A percentile compares a stretch with the other conserved stretches of the same genome.
phyloP scores from a whole-genome alignment of 1,139 yeast species.

The Kodamaea arcana region DNA sequence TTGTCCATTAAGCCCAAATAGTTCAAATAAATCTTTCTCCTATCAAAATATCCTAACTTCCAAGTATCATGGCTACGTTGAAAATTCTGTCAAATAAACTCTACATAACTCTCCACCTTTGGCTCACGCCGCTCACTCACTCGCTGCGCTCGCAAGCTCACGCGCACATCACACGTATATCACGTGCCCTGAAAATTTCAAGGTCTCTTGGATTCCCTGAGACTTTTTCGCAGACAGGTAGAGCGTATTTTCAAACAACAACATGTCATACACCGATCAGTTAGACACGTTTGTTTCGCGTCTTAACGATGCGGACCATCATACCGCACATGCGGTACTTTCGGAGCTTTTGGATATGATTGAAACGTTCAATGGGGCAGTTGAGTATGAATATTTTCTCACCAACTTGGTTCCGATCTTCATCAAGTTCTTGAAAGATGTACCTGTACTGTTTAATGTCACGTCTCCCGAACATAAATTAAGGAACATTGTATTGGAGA shows the following conservation, averaged over 20 bases:
- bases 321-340: constrained; percentile 59
- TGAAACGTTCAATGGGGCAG: constrained; percentile 75
- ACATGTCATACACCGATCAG: constrained; percentile 37
- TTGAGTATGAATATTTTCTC: constrained; percentile 72
- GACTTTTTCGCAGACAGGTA: neutral
- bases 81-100: no score
- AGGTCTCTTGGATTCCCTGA: constrained; percentile 13
- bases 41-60: no score
- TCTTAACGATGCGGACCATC: constrained; percentile 55
- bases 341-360: constrained; percentile 83
- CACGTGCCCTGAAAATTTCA: constrained; percentile 8
- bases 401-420: constrained; percentile 60
- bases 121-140: no score
- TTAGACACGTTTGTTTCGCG: constrained; percentile 60
- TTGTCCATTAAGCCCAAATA: no score
- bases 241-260: neutral
- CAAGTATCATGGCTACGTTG: no score
- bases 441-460: constrained; percentile 68
- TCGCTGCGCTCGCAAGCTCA: no score
- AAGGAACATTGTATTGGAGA: constrained; percentile 72
- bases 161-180: constrained; percentile 1
- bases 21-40: no score
- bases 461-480: constrained; percentile 68
- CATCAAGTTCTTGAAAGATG: constrained; percentile 53
- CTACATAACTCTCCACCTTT: no score